Evolutionary conservation across 2,329 filamentous ascomycete species (phyloP).

Genomic region (Allantophomopsis cytisporea): DNA sequence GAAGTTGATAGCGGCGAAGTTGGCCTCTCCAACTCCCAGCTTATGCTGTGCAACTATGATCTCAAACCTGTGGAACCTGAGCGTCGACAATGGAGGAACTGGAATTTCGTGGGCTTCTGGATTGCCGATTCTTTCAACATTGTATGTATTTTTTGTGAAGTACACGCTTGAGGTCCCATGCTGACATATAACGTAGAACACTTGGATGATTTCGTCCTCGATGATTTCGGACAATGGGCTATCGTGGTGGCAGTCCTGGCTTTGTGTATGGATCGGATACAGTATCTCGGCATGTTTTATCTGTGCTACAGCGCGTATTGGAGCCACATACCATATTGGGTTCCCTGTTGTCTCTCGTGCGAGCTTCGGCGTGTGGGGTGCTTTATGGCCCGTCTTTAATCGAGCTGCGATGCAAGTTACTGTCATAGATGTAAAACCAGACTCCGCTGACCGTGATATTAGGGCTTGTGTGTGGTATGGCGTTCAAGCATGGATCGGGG

Average conservation of each 20-base stretch:
- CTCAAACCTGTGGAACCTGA: constrained; percentile 68
- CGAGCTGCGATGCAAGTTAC: constrained; percentile 53
- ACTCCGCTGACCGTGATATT: too few species aligned
- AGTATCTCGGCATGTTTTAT: constrained; percentile 64
- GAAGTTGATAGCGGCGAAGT: constrained; percentile 54
- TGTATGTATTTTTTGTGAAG: constrained; percentile 18
- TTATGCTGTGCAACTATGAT: constrained; percentile 80
- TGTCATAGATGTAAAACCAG: constrained; percentile 34
- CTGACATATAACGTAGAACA: constrained; percentile 37
- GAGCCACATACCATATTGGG: constrained; percentile 76
- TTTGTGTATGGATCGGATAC: constrained; percentile 84
- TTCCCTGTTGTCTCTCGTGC: constrained; percentile 71
- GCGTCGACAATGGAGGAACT: constrained; percentile 70
- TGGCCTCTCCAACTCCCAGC: constrained; percentile 62
- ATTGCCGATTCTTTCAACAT: constrained; percentile 78
- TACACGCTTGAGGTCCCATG: too few species aligned
- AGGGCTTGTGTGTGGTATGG: constrained; percentile 69
- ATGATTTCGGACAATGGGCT: constrained; percentile 54
- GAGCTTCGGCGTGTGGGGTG: constrained; percentile 82
- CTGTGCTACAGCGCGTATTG: constrained; percentile 67
- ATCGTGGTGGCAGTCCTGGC: constrained; percentile 85
- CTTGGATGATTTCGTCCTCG: constrained; percentile 84
- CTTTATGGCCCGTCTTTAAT: constrained; percentile 80
- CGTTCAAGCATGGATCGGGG: constrained; percentile 76
- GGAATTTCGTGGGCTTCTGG: constrained; percentile 87